Percentiles rank a stretch among this genome's conserved stretches.
These are phyloP conservation scores for Rhynchospora pubera DNA, from an alignment of 176 grass and related monocot species.

Conservation along the genomic window DNA sequence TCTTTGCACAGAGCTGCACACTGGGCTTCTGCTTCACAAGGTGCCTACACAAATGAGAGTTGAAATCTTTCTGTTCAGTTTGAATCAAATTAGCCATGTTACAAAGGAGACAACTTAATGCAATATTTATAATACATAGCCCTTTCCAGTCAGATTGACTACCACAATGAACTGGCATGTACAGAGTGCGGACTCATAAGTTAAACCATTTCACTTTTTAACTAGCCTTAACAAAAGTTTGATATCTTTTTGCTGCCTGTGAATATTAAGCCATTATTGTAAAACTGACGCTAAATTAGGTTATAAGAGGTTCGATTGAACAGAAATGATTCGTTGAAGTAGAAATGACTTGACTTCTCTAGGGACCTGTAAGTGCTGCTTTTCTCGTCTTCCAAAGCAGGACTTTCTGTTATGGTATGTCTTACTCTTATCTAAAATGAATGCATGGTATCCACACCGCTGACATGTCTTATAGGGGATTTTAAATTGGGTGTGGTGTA, in stretches of 20 bases:
- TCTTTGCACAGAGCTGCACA: conserved; percentile 47
- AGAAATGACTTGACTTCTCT: not conserved
- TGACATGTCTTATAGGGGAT: not conserved
- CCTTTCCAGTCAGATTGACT: not conserved
- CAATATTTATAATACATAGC: not conserved
- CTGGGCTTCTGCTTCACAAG: conserved; percentile 51
- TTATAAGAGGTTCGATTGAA: not conserved
- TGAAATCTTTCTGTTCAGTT: not conserved
- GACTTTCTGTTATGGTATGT: not conserved
- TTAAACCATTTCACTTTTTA: too few species aligned
- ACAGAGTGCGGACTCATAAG: not conserved
- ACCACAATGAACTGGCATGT: not conserved
- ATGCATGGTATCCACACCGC: not conserved
- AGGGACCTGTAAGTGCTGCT: not conserved
- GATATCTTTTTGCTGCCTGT: not conserved
- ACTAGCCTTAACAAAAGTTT: not conserved
- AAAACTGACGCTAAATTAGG: not conserved
- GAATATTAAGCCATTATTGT: not conserved
- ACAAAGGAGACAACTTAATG: not conserved
- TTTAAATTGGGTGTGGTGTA: not conserved
- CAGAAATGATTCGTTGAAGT: not conserved
- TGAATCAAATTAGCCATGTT: not conserved
- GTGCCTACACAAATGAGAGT: conserved; percentile 27
- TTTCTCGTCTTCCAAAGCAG: not conserved
- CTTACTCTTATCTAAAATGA: not conserved